Conservation (phyloP, 352 stramenopile species). For the Phytophthora niederhauseri region DNA sequence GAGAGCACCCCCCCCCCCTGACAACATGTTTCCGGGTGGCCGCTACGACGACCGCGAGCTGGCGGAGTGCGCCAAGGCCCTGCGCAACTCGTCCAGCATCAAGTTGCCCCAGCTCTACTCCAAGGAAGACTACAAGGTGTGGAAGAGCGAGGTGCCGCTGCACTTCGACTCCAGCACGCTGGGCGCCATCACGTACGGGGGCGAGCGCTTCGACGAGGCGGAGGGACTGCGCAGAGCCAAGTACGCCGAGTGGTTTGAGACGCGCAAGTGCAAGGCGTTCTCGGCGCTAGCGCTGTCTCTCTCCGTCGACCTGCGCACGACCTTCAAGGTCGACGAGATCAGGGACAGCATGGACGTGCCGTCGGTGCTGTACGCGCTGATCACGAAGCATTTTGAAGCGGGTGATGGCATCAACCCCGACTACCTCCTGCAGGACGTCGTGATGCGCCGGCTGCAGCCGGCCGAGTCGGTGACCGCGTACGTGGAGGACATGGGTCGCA, state of each 20-base stretch:
- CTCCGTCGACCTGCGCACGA: background rate
- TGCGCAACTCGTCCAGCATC: too few species aligned
- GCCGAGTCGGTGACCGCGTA: too few species aligned
- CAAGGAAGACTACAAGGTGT: slow-evolving; percentile 2
- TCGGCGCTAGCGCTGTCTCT: background rate
- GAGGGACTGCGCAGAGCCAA: background rate
- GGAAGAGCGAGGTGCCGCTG: slow-evolving; percentile 11
- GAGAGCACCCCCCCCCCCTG: too few species aligned
- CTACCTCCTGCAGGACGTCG: background rate
- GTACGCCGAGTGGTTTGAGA: slow-evolving; percentile 5
- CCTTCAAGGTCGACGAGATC: slow-evolving; percentile 11
- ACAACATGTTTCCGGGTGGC: too few species aligned
- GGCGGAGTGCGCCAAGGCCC: too few species aligned
- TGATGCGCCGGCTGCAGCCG: too few species aligned
- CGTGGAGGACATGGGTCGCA: too few species aligned
- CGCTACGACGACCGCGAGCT: too few species aligned
- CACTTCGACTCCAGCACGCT: slow-evolving; percentile 3
- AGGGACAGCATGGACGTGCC: background rate
- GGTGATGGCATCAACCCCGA: slow-evolving; percentile 13
- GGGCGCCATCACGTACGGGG: slow-evolving; percentile 1
- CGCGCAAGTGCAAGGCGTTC: background rate
- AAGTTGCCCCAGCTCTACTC: too few species aligned
- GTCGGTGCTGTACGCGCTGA: background rate
- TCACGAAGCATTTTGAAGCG: slow-evolving; percentile 9
- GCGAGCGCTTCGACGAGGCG: background rate